A percentile compares a stretch with the other conserved stretches of the same genome.
phyloP scores from a whole-genome alignment of 805 yeast species.

The Metschnikowia cerradonensis region DNA sequence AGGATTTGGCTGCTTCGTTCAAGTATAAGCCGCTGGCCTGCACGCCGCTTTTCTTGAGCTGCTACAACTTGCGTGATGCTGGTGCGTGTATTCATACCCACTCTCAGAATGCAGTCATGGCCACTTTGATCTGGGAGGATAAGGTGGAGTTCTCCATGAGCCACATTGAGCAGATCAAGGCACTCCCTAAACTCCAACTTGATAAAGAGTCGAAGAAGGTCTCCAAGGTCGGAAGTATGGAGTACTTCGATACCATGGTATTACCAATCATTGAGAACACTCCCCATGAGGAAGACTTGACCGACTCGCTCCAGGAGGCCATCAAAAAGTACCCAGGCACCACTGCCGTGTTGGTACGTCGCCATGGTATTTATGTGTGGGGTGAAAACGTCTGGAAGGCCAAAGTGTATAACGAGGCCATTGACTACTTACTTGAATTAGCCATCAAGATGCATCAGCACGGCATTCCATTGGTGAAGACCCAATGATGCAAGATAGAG shows the following conservation, averaged over 20 bases:
- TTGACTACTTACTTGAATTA: slow-evolving; percentile 81
- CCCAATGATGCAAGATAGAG: not conserved
- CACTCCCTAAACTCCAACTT: slow-evolving; percentile 56
- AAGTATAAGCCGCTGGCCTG: slow-evolving; percentile 87
- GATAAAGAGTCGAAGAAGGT: slow-evolving; percentile 35
- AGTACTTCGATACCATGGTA: slow-evolving; percentile 67
- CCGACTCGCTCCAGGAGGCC: slow-evolving; percentile 59
- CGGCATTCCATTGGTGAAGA: slow-evolving; percentile 52
- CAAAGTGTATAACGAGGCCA: slow-evolving; percentile 86
- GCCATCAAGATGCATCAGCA: slow-evolving; percentile 77
- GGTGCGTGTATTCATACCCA: slow-evolving; percentile 96
- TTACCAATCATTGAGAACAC: slow-evolving; percentile 91
- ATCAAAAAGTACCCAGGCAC: slow-evolving; percentile 69
- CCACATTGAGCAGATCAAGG: slow-evolving; percentile 89
- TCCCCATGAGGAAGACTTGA: slow-evolving; percentile 81
- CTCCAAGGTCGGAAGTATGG: slow-evolving; percentile 62
- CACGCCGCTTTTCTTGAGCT: slow-evolving; percentile 79
- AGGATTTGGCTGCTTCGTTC: slow-evolving; percentile 34
- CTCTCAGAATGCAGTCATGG: slow-evolving; percentile 83
- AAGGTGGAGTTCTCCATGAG: slow-evolving; percentile 68
- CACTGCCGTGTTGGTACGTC: slow-evolving; percentile 82
- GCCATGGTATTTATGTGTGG: slow-evolving; percentile 98
- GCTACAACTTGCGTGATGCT: slow-evolving; percentile 63
- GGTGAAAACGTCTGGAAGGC: slow-evolving; percentile 91
- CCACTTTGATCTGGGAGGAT: slow-evolving; percentile 60